Base-by-base conservation (phyloP, 768 basidiomycete species). In the Trametes cubensis region DNA sequence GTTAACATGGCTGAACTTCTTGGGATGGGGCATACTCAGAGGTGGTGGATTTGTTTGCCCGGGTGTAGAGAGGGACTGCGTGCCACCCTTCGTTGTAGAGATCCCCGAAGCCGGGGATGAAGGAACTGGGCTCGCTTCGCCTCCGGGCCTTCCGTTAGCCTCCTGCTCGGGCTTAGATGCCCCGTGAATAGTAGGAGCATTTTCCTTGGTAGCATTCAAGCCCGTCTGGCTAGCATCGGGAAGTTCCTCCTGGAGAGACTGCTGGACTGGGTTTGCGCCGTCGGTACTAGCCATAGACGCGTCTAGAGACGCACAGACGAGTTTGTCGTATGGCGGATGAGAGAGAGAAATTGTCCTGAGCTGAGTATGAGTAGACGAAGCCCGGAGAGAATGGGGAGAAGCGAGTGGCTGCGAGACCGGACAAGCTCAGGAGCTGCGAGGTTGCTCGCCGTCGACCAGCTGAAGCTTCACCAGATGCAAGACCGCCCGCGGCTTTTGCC, bases 1-100 rank as follows among this genome's bases (percentile, higher is more conserved):
- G 72, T 94, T 94, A 64, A 94, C 85, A 28, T 93, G 85, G 72
- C 80, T 92, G 75, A 95, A 95, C 70, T 89, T 87, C 81, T 98
- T 98, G 30, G 84, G 83, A 64, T 85, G 88, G 2, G 83, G 82
- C 55, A 69, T 67, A 59, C 69, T 70, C 21, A 72, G 53, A 23
- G 66, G 65, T 3, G 67, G 58, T 1, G 60, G 58, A 52, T 58
- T 40, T 10, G 62, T 28, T 2, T 63, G 49, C 14, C 55, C 62
- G 25, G 65, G 42, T 15, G 66, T 54, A 44, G 67, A 51, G 53
- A 68, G 23, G 52, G 51, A 44, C 62, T 51, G 58, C 26, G 50
- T 61, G 60, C 58, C 58, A 62, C 55, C 42, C 55, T 62, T 56
- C 62, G 58, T 44, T 41, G 64, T 46, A 50, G 58, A 60, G n/a